Evolutionary conservation across 2,329 filamentous ascomycete genomes (phyloP), one percentile per base, ranked within the genome.

Genomic region (Aureobasidium sp.): DNA sequence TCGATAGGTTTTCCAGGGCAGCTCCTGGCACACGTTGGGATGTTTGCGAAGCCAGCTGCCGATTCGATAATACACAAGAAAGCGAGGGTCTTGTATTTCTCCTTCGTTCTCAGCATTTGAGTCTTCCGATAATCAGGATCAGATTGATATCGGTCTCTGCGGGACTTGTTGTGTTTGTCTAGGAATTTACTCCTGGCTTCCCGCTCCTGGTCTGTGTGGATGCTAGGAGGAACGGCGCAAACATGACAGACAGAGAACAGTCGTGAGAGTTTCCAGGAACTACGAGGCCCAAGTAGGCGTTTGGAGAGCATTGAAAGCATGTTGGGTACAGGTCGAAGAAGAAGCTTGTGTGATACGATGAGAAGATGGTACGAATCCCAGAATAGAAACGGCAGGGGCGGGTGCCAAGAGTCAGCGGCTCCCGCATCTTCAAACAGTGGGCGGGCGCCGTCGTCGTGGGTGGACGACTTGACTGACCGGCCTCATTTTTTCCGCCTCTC

Each of bases 381-480:
- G 45, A 57, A 57, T 57, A 57, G 53, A 57, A 57, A 44, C 45
- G 29, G 53, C 9, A 55, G 52, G 52, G 52, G 52, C 53, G 53
- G 53, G 27, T 34, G 53, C 53, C 53, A 57, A 57, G 52, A 42
- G 36, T 34, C 39, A 36, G 39, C 53, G 45, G 36, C 22, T 45
- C 29, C 53, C 53, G 53, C 53, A 44, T 57, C n/a, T 22, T 57
- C 53, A 57, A 57, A 57, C 39, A 55, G 37, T 55, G 37, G 34
- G 49, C 34, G 49, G 49, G 49, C 51, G 51, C 25, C 14, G 36
- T 7, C 37, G 39, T 7, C 37, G 39, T 31, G 52, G 37, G 27
- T 42, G 44, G 17, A 47, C 22, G 45, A 48, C 25, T 41, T 42
- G 37, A 42, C 52, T 8, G 42, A 22, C 25, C 29, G 7, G n/a